Percentiles rank a stretch among this genome's conserved stretches.
Conservation (phyloP, 768 basidiomycete genomes). For the Amanita inopinata region DNA sequence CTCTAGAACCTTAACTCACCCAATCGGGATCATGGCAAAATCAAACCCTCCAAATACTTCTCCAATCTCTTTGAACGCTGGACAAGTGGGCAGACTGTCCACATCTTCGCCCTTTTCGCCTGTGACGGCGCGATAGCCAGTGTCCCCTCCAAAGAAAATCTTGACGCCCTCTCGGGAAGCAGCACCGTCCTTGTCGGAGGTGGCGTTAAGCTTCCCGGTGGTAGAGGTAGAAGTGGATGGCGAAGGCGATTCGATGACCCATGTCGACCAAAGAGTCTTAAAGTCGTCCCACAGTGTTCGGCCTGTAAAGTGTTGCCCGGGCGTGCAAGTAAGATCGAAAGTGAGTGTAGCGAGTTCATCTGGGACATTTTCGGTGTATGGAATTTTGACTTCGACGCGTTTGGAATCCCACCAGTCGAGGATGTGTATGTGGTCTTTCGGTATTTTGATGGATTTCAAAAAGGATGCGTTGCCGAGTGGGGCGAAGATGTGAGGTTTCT, state of each 20-base stretch:
- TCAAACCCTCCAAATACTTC: slow-evolving; percentile 53
- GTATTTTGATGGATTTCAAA: slow-evolving; percentile 31
- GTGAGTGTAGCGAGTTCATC: slow-evolving; percentile 11
- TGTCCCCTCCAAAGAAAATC: slow-evolving; percentile 63
- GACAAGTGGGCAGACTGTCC: slow-evolving; percentile 49
- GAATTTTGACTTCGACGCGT: slow-evolving; percentile 25
- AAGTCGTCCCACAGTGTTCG: slow-evolving; percentile 40
- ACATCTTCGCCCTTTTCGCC: slow-evolving; percentile 37
- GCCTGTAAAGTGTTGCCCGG: slow-evolving; percentile 55
- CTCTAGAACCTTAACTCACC: slow-evolving; percentile 26
- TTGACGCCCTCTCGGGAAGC: slow-evolving; percentile 17
- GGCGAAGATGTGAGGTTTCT: slow-evolving; percentile 43
- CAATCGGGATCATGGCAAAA: slow-evolving; percentile 63
- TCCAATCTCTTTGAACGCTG: slow-evolving; percentile 68
- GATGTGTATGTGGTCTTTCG: slow-evolving; percentile 31
- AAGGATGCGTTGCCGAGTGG: slow-evolving; percentile 41
- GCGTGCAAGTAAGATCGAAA: slow-evolving; percentile 48
- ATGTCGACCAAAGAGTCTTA: slow-evolving; percentile 56
- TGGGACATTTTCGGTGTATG: slow-evolving; percentile 1
- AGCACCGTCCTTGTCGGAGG: slow-evolving; percentile 11
- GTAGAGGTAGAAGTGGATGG: background rate
- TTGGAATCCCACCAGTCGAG: slow-evolving; percentile 59
- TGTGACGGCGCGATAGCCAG: slow-evolving; percentile 46
- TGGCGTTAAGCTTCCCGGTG: slow-evolving; percentile 24
- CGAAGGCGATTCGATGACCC: slow-evolving; percentile 36